Evolutionary conservation across 495 filamentous ascomycete species (phyloP).

Genomic region (Tuber magnatum): DNA sequence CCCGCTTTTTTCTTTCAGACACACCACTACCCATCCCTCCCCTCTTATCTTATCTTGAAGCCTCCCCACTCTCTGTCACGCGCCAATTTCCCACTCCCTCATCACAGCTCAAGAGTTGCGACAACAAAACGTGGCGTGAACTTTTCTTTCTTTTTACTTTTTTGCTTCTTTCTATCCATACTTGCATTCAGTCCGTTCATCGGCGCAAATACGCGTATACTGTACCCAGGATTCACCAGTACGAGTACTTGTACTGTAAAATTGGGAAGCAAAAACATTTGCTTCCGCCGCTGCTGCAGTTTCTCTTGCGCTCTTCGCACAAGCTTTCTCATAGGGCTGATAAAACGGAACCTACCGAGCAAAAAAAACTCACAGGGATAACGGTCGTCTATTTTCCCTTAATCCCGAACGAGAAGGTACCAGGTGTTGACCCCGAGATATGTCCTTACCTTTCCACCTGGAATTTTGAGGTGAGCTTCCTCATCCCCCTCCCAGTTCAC

Average conservation of each 20-base stretch:
- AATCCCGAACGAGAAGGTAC: slow-evolving; percentile 69
- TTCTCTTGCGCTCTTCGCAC: neutral
- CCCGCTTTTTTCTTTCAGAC: slow-evolving; percentile 4
- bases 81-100: slow-evolving; percentile 6
- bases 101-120: neutral
- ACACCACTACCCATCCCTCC: neutral
- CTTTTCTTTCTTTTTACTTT: neutral
- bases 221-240: neutral
- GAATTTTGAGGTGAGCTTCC: slow-evolving; percentile 65
- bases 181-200: neutral
- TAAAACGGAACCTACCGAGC: slow-evolving; percentile 5
- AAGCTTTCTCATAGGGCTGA: slow-evolving; percentile 29
- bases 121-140: neutral
- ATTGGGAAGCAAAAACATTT: neutral
- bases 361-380: slow-evolving; percentile 45
- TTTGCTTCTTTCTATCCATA: neutral
- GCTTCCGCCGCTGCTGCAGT: neutral
- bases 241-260: neutral
- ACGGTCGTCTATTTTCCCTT: slow-evolving; percentile 87
- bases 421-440: slow-evolving; percentile 68
- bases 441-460: slow-evolving; percentile 87
- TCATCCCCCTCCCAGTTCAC: neutral
- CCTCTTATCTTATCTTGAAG: slow-evolving; percentile 2
- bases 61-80: neutral
- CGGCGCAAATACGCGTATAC: neutral